These are phyloP conservation scores for Tulasnella sp. DNA, from an alignment of 768 basidiomycete species.

Conservation along the genomic window DNA sequence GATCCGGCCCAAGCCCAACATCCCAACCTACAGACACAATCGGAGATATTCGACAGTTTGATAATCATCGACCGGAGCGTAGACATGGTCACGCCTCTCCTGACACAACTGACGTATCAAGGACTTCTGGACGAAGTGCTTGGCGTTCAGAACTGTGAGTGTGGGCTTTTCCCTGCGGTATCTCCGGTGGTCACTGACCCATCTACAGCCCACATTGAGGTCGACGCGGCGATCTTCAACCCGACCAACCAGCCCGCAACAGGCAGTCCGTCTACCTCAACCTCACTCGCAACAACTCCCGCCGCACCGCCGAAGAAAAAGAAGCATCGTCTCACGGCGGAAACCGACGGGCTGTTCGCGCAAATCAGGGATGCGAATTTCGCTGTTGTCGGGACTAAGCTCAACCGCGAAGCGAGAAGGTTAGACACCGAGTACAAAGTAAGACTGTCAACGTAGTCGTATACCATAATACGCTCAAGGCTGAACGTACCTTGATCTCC, in stretches of 20 bases:
- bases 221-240: conserved; percentile 26
- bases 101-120: conserved; percentile 94
- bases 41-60: conserved; percentile 67
- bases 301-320: conserved; percentile 45
- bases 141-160: conserved; percentile 78
- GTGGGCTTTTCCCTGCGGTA: not conserved
- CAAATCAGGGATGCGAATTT: conserved; percentile 91
- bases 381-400: conserved; percentile 67
- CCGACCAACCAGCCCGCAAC: conserved; percentile 16
- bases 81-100: conserved; percentile 90
- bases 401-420: conserved; percentile 71
- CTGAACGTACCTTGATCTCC: conserved; percentile 1
- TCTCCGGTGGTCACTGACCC: too few species aligned
- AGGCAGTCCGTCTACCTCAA: not conserved
- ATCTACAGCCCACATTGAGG: conserved; percentile 29
- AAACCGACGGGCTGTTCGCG: conserved; percentile 66
- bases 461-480: not conserved
- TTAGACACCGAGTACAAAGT: conserved; percentile 92
- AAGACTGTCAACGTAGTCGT: conserved; percentile 4
- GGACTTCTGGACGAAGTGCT: conserved; percentile 90
- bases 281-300: conserved; percentile 8
- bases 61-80: conserved; percentile 82
- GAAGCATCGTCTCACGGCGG: conserved; percentile 72
- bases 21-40: conserved; percentile 34
- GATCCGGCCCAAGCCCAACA: conserved; percentile 25